Percentiles rank a stretch among this genome's conserved stretches.
Evolutionary conservation across 108 stramenopile genomes (phyloP).

Genomic region (Pseudonitzschia multiseries): DNA sequence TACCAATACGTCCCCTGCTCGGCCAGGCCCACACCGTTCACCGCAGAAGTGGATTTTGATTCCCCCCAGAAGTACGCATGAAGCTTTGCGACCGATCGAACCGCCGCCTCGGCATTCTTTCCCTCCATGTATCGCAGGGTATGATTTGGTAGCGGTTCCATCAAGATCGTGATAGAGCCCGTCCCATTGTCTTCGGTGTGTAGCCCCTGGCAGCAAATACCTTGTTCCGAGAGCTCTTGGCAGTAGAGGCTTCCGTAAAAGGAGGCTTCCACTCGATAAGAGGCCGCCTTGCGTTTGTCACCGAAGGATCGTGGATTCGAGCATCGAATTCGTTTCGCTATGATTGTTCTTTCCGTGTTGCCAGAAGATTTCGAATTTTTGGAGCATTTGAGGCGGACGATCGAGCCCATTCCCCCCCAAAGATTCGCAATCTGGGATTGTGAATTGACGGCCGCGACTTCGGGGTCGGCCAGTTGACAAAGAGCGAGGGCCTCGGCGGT

Average conservation of each 20-base stretch:
- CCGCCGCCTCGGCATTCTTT: conserved; percentile 5
- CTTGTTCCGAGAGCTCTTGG: not conserved
- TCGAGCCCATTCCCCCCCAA: conserved; percentile 77
- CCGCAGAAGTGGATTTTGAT: not conserved
- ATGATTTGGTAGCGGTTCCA: conserved; percentile 3
- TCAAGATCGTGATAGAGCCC: conserved; percentile 5
- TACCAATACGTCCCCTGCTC: conserved; percentile 70
- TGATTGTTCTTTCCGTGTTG: conserved; percentile 17
- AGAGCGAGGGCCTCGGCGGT: conserved; percentile 1
- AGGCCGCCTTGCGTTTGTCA: conserved; percentile 62
- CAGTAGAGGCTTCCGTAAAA: conserved; percentile 45
- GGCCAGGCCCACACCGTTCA: conserved; percentile 35
- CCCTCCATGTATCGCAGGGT: conserved; percentile 2
- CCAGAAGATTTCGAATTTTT: not conserved
- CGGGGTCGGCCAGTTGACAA: not conserved
- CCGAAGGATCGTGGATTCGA: conserved; percentile 39
- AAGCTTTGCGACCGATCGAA: conserved; percentile 66
- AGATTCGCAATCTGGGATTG: conserved; percentile 22
- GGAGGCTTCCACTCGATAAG: conserved; percentile 67
- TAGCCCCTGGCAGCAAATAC: conserved; percentile 3
- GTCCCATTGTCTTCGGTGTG: conserved; percentile 13
- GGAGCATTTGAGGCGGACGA: conserved; percentile 43
- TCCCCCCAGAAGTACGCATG: conserved; percentile 65
- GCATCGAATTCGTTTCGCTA: conserved; percentile 55
- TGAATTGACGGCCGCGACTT: not conserved